These are phyloP conservation scores for Xylaria arbuscula DNA, from an alignment of 2,329 filamentous ascomycete genomes.

Conservation along the genomic window DNA sequence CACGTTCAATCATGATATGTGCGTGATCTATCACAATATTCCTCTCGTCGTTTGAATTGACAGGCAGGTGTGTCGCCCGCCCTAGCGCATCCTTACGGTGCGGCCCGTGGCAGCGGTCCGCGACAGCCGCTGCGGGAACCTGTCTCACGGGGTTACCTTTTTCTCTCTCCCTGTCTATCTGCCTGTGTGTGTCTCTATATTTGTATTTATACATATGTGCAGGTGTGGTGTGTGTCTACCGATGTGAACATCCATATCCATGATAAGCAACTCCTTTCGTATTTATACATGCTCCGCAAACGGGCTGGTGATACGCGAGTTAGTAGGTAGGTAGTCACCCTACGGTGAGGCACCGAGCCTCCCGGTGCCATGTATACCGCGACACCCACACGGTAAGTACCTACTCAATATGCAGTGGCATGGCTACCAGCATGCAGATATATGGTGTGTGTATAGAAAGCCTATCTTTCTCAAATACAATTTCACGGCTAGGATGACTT, in stretches of 20 bases:
- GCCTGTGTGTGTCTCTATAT: background rate
- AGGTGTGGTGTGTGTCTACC: too few relatives aligned
- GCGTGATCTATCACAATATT: conserved; percentile 28
- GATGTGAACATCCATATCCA: background rate
- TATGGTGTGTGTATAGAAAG: background rate
- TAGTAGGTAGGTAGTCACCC: background rate
- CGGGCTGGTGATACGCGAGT: background rate
- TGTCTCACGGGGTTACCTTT: background rate
- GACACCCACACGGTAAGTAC: background rate
- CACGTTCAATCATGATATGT: conserved; percentile 26
- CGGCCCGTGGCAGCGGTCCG: conserved; percentile 35
- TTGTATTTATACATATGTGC: too few relatives aligned
- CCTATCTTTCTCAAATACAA: background rate
- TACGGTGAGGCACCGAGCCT: conserved; percentile 20
- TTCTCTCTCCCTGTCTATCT: background rate
- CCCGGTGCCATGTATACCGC: background rate
- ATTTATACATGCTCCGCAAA: background rate
- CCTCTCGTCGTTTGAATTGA: conserved; percentile 2
- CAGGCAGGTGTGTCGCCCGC: conserved; percentile 1
- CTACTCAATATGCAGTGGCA: background rate
- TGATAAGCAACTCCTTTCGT: conserved; percentile 6
- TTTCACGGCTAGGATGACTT: background rate
- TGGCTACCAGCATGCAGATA: conserved; percentile 13
- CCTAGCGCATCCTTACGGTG: conserved; percentile 14
- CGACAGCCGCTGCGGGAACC: conserved; percentile 16